Evolutionary conservation across 345 rosid species (phyloP).

Genomic region (Arabidopsis thaliana): TAIR10.1 NC_003074.8:7723001-7723500

Average conservation of each 20-base stretch:
- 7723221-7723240: neutral
- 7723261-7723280: neutral
- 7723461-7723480: neutral
- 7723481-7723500: neutral
- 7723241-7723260: neutral
- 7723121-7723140: neutral
- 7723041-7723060: too few relatives aligned
- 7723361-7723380: neutral
- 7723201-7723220: neutral
- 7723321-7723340: neutral
- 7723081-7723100: too few relatives aligned
- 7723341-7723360: conserved; percentile 16
- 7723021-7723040: too few relatives aligned
- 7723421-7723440: conserved; percentile 12
- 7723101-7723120: neutral
- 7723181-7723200: neutral
- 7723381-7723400: conserved; percentile 21
- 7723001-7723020: too few relatives aligned
- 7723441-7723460: conserved; percentile 12
- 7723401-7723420: conserved; percentile 25
- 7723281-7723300: neutral
- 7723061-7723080: too few relatives aligned
- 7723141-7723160: neutral
- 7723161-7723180: conserved; percentile 10
- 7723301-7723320: neutral